Base-by-base conservation (phyloP, 768 basidiomycete genomes). In the Coprinopsis marcescibilis region DNA sequence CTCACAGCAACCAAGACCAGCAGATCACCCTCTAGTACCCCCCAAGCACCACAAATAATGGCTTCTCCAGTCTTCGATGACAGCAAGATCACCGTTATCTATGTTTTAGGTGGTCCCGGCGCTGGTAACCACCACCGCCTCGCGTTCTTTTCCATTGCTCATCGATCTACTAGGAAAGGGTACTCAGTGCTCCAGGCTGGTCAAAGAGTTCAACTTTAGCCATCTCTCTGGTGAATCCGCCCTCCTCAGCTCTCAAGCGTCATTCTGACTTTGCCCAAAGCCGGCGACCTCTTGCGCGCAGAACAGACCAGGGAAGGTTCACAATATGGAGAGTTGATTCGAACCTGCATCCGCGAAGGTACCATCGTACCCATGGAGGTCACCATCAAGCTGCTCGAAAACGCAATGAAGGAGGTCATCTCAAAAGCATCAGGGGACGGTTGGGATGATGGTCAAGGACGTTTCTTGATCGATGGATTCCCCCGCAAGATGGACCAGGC, bases 401-500 rank as follows among this genome's bases (percentile, higher is more conserved):
- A 87, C 60, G 93, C 95, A 6, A 98, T 99, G 88, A 57, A 62
- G 19, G 77, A 65, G 32, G 78, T 78, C 11, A 61, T 93, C 30
- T 65, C 75, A 58, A 56, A 57, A 15, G 64, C 60, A 40, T 47
- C 65, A 30, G 42, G 71, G 10, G 67, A 72, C 5, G 81, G 78
- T 17, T 93, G 90, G 91, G 64, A 62, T 7, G 68, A 77, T 25
- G 89, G 85, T 20, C 70, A 67, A 43, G 90, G 89, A 26, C 81
- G 91, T 37, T 99, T 98, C 73, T 74, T 98, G 56, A 83, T 99
- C 52, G 95, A 99, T 53, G 96, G 95, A 1, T 98, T 98, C 68
- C 96, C 95, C 45, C 79, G 95, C 51, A 93, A 98, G 73, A 93
- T 98, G 92, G 96, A 99, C 62, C 96, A 99, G 67, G 95, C 94